Evolutionary conservation across 2,329 filamentous ascomycete genomes (phyloP), one percentile per base, ranked within the genome.

Genomic region (Trichoderma oligosporum): DNA sequence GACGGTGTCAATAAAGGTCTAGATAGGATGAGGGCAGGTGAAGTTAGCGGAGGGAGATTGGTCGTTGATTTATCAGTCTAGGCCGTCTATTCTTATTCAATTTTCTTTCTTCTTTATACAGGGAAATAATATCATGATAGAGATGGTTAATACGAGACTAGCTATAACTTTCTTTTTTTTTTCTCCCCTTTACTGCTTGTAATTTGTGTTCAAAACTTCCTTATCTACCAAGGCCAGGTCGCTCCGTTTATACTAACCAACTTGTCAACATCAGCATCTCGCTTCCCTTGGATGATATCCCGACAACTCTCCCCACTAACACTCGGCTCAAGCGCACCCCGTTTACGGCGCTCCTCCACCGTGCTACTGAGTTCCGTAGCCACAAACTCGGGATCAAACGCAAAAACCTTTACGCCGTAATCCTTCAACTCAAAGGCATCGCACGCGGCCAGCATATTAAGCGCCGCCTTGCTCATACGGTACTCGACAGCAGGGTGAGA

Each of bases 1-100:
- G 80, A 76, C 2, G 84, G 79, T 0, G 80, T 91, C n/a, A 91
- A 91, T 66, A 76, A 74, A 7, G 86, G 83, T 0, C 70, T 91
- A 27, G 84, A 90, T 64, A 75, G 78, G 4, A 80, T 91, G 78
- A 76, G 86, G 12, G 78, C 77, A 58, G 85, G 87, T 0, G 82
- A 83, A 55, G 81, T 88, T 8, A 84, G 83, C 48, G 87, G 87
- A 1, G 86, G 85, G 11, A 80, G 87, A 44, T 74, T 91, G 42
- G 84, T 91, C n/a, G 82, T 89, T 16, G 63, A 67, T 29, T 27
- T 66, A 14, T 45, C 60, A 36, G 29, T 29, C n/a, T 58, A 58
- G 24, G 12, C 25, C 12, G 11, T 7, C 8, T 38, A 16, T 11
- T 16, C 38, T 20, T 18, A 20, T 24, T 7, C 8, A 25, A 16